Conservation (phyloP, 345 rosid species). For the Euclidium syriacum region DNA sequence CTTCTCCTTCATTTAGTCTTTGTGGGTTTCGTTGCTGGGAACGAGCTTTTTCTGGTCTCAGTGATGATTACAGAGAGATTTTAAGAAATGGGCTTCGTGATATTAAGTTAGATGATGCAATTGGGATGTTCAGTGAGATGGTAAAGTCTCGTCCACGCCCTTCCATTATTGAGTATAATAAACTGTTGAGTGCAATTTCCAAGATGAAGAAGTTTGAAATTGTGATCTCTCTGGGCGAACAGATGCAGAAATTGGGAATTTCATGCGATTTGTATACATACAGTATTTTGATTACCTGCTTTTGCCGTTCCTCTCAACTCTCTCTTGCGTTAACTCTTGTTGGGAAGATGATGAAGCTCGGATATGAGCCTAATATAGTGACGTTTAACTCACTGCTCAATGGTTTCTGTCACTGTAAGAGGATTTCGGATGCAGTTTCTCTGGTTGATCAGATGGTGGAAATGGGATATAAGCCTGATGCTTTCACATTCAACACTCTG, state of each 20-base stretch:
- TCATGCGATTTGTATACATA: neutral
- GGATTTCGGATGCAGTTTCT: neutral
- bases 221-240: neutral
- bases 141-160: neutral
- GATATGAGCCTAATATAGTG: accelerated
- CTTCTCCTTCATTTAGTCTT: too few species aligned
- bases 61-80: neutral
- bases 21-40: neutral
- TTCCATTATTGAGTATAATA: neutral
- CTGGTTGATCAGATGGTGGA: neutral
- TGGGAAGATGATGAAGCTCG: neutral
- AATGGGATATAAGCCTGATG: neutral
- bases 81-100: neutral
- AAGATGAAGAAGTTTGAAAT: neutral
- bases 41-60: neutral
- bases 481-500: neutral
- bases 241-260: neutral
- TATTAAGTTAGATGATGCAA: neutral
- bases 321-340: neutral
- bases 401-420: neutral
- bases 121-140: neutral
- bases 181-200: neutral
- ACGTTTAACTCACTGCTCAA: neutral
- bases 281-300: neutral
- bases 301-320: neutral